Percentiles rank a stretch among this genome's conserved stretches.
Conservation (phyloP, 1,284 basidiomycete species). For the Rhodotorula glutinis region DNA sequence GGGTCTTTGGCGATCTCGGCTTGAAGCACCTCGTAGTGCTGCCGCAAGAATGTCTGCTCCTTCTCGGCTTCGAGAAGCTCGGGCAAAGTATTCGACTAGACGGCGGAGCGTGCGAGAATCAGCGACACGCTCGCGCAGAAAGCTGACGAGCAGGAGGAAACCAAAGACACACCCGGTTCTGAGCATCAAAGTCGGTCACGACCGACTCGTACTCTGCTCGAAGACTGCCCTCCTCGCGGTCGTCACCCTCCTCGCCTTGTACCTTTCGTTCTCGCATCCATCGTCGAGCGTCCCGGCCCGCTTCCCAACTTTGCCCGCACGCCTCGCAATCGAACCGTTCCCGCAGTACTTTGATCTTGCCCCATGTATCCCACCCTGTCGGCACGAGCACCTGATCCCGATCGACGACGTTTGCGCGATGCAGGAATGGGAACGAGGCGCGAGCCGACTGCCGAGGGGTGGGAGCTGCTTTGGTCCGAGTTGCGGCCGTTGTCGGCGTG, state of each 20-base stretch:
- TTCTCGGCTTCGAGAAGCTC: conserved; percentile 50
- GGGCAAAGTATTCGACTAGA: background rate
- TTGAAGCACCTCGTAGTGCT: conserved; percentile 81
- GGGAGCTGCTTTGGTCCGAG: background rate
- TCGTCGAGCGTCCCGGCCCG: conserved; percentile 40
- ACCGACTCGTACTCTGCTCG: conserved; percentile 56
- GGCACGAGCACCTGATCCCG: conserved; percentile 88
- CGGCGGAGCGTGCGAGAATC: background rate
- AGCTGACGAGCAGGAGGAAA: too few relatives aligned
- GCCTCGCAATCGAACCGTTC: conserved; percentile 84
- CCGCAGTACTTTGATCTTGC: conserved; percentile 84
- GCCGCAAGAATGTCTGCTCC: conserved; percentile 80
- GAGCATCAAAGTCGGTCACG: conserved; percentile 47
- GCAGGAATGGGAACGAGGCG: conserved; percentile 78
- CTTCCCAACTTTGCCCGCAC: conserved; percentile 81
- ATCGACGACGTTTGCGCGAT: conserved; percentile 86
- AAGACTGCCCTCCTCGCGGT: conserved; percentile 57
- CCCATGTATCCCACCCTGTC: conserved; percentile 96
- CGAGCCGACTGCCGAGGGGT: conserved; percentile 51
- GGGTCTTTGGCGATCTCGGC: conserved; percentile 85
- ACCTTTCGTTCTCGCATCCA: background rate
- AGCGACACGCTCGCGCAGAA: too few relatives aligned
- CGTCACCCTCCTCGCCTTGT: conserved; percentile 53
- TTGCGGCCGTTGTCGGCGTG: conserved; percentile 42
- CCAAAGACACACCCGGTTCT: conserved; percentile 40